Base-by-base conservation (phyloP, 129 eudicot species). In the Flaveria robusta region DNA sequence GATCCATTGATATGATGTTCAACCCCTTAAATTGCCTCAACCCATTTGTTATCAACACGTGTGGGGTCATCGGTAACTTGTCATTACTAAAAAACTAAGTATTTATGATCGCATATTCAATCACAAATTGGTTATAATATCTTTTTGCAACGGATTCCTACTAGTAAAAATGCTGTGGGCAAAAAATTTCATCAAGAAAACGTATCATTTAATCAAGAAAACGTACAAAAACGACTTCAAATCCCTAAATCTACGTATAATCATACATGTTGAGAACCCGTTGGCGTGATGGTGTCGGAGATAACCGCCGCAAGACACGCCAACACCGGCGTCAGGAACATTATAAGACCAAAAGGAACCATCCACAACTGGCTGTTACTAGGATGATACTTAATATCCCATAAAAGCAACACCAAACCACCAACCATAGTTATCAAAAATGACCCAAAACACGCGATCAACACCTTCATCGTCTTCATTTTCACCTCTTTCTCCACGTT, bases 271-370 rank as follows among this genome's bases (percentile, higher is more conserved):
- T 79, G 74, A 9, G 67, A 23, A 20, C 24, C 41, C 43, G 18
- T 12, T 68, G 67, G 20, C 34, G 41, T 68, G 62, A 56, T 47
- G 46, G 54, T 41, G 45, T 81, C 81, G 10, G 97, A 87, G 41
- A 82, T 16, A 18, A 66, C 66, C 71, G 71, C 69, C 0, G 88
- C 82, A 4, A 76, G 54, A 76, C 78, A 71, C 16, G 83, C 79
- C 11, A 87, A 34, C 34, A 77, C 63, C 0, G 97, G 97, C 0
- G 97, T 88, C 56, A 81, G 15, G 42, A 89, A 88, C 74, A 87
- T 37, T 31, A 91, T 62, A 16, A 91, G 90, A 52, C 97, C 96
- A 41, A 87, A 27, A 45, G 97, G 97, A 26, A 91, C 96, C 97
- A 91, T 91, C 97, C 97, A 91, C 42, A 84, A 77, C 70, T 91